Evolutionary conservation across 768 basidiomycete species (phyloP), one percentile per base, ranked within the genome.

Genomic region (Dentipellis fragilis): DNA sequence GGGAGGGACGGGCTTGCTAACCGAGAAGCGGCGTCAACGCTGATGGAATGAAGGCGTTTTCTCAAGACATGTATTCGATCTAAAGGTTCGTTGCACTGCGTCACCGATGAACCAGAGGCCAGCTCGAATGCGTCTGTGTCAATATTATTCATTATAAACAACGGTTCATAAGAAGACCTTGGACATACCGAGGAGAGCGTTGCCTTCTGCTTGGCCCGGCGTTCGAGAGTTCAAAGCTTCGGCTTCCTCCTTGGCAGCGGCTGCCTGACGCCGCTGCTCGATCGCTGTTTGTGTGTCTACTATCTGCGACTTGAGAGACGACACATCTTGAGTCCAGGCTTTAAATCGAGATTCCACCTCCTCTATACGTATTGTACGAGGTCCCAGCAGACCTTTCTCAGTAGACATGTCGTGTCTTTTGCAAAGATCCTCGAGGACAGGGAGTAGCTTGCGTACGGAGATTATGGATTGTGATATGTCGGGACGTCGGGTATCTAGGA

Each of bases 41-140:
- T 76, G 57, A 90, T 73, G 9, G 81, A 77, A 46, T 77, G 78
- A 35, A 91, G 69, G 11, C 79, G 75, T 62, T 77, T 85, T 54
- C 85, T 76, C 23, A 87, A 69, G 1, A 68, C 67, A 49, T 79
- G 65, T 45, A 89, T 76, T 34, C 69, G 75, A 22, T 69, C 65
- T 61, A 81, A 75, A 9, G 85, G 64, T 54, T 78, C 73, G 42
- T 66, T 59, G 58, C 74, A 68, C 61, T 75, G 75, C 52, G 19
- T 37, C 17, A 54, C 40, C n/a, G 21, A 17, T 11, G 19, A 14
- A 8, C 8, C 14, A 39, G 29, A 14, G 22, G 39, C 42, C 11
- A 42, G 36, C 23, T 48, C 37, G 38, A 60, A 58, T 23, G 46
- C 22, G 35, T 51, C 59, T 61, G 21, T 8, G 2, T 59, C 19